phyloP scores from a whole-genome alignment of 805 yeast species.

The Nakazawaea wickerhamii region DNA sequence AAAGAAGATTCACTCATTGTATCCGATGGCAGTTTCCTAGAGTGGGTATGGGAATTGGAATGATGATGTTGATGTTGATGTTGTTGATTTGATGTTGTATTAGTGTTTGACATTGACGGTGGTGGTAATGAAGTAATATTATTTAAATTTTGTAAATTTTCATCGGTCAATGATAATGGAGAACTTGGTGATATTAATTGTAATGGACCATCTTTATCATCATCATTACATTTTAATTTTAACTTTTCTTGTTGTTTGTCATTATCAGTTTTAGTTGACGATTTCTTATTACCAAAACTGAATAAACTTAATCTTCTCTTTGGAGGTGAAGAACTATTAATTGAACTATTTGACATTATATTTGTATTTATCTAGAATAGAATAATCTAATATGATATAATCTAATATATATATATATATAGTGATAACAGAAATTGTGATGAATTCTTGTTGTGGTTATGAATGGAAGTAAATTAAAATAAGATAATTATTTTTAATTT shows the following conservation, averaged over 20 bases:
- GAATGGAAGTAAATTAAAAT: background rate
- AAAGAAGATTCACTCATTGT: constrained; percentile 31
- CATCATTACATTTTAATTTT: background rate
- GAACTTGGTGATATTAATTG: constrained; percentile 12
- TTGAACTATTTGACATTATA: constrained; percentile 2
- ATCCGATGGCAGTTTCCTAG: constrained; percentile 11
- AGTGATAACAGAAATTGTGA: no score
- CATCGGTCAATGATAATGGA: constrained; percentile 14
- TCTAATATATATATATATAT: no score
- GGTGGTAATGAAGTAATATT: constrained; percentile 8
- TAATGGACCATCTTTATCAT: background rate
- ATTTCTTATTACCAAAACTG: constrained; percentile 10
- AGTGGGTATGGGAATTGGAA: background rate
- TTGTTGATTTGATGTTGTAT: background rate
- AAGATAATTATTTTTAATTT: no score
- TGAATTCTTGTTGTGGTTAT: no score
- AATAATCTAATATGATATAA: no score
- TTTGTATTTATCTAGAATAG: no score
- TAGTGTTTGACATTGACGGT: constrained; percentile 1
- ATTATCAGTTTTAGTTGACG: background rate
- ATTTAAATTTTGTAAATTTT: constrained; percentile 10
- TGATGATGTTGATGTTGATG: background rate
- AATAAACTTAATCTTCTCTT: constrained; percentile 12
- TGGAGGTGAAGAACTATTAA: constrained; percentile 5
- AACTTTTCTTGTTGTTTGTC: background rate